phyloP scores from a whole-genome alignment of 345 rosid species.

The Brassica nigra region DNA sequence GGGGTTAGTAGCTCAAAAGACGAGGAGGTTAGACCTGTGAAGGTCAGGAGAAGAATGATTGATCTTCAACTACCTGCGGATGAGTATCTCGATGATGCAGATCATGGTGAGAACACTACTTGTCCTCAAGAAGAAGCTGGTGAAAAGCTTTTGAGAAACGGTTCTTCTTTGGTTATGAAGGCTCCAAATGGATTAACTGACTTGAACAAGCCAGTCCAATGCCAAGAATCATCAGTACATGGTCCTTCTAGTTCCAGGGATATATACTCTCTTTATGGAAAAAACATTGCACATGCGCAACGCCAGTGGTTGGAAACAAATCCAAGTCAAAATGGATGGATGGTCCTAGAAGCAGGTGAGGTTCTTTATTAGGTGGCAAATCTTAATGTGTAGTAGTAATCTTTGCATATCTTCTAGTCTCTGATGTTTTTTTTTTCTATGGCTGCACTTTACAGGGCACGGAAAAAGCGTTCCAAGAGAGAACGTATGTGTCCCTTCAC shows the following conservation, averaged over 20 bases:
- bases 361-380: conserved; percentile 23
- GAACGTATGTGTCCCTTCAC: conserved; percentile 50
- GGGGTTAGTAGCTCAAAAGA: conserved; percentile 56
- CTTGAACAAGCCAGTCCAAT: conserved; percentile 71
- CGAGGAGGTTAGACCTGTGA: conserved; percentile 66
- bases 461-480: conserved; percentile 44
- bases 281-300: conserved; percentile 32
- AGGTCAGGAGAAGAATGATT: conserved; percentile 70
- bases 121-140: conserved; percentile 48
- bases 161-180: conserved; percentile 41
- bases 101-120: conserved; percentile 42
- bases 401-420: conserved; percentile 1
- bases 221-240: conserved; percentile 43
- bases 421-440: conserved; percentile 34
- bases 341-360: conserved; percentile 62
- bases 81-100: conserved; percentile 60
- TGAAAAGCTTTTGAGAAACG: conserved; percentile 44
- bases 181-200: conserved; percentile 57
- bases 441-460: conserved; percentile 52
- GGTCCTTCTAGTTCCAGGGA: conserved; percentile 31
- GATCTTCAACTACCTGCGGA: conserved; percentile 91
- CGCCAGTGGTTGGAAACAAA: conserved; percentile 43
- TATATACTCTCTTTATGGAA: conserved; percentile 47
- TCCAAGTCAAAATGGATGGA: conserved; percentile 39
- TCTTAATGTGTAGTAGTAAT: background rate